Evolutionary conservation across 2,329 filamentous ascomycete genomes (phyloP).

Genomic region (Pyricularia grisea): DNA sequence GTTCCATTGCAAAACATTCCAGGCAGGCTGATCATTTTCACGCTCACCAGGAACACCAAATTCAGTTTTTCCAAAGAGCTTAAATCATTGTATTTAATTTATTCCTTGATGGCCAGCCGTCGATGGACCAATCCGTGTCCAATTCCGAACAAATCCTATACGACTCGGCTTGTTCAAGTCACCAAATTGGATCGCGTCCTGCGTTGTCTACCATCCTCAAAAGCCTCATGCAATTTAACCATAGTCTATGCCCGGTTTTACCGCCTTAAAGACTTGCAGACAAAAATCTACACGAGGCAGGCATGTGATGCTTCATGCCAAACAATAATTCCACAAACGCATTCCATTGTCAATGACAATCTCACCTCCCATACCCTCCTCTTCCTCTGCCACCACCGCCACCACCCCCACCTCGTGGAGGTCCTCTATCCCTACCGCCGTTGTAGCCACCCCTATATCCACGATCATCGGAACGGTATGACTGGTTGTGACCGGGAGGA

Average conservation of each 20-base stretch:
- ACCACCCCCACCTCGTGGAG: not conserved
- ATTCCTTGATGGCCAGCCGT: not conserved
- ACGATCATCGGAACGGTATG: not conserved
- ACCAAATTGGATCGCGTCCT: not conserved
- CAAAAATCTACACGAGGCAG: not conserved
- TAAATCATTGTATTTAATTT: not conserved
- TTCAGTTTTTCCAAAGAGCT: not conserved
- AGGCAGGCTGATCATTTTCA: not conserved
- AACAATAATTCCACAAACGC: not conserved
- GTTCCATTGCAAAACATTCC: not conserved
- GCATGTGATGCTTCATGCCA: not conserved
- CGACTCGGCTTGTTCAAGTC: not conserved
- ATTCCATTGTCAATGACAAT: not conserved
- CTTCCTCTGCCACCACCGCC: not conserved
- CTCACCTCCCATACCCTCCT: not conserved
- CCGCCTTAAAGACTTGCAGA: not conserved
- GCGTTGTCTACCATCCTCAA: not conserved
- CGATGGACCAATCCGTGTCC: not conserved
- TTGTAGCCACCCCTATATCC: conserved; percentile 5
- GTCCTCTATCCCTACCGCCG: conserved; percentile 6
- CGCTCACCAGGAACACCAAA: not conserved
- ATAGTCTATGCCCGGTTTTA: not conserved
- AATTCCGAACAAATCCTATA: not conserved
- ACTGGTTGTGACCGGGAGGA: conserved; percentile 3
- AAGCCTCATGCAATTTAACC: not conserved